Base-by-base conservation (phyloP, 164 flowering plant species). In the Chimonanthus salicifolius region DNA sequence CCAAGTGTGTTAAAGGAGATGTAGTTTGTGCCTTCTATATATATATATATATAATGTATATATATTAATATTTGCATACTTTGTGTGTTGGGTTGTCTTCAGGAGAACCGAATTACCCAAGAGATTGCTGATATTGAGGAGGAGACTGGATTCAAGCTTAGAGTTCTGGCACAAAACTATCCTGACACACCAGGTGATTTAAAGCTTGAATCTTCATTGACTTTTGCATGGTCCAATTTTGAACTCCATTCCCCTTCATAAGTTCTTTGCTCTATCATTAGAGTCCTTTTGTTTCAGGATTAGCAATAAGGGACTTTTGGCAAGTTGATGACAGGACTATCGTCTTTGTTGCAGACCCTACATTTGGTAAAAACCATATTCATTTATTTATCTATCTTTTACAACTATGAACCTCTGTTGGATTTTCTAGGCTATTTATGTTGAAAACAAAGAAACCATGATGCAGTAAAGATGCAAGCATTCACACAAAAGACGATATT, bases 331-430 rank as follows among this genome's bases (percentile, higher is more conserved):
- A 95, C 71, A 87, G 88, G 72, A 94, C 99, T 48, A 90, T 94
- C 63, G 95, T 94, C 33, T 92, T 94, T 81, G 99, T 94, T 68
- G 99, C 97, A 49, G 99, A 94, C 75, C 97, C 97, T 15, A 91
- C 94, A 11, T 94, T 94, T 71, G 99, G 98, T 94, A 87, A 79
- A 51, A 43, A 44, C 13, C 11, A 16, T 3, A 1, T 7, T 21
- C 33, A 33, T 33, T 33, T 33, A 33, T 33, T 33, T 33, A 33
- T 33, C 33, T 7, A 9, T 67, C 51, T 44, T 13, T 44, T 66
- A 6, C 5, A 16, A 66, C 15, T 49, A 44, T 44, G 7, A 20
- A 18, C 3, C 45, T 45, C 13, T 46, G 2, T 13, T 45, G n/a
- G 16, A 48, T 47, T 48, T 48, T 16, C 51, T 4, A 48, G 8